A percentile compares a stretch with the other conserved stretches of the same genome.
These are phyloP conservation scores for Erigeron canadensis DNA, from an alignment of 129 eudicot species.

Conservation along the genomic window DNA sequence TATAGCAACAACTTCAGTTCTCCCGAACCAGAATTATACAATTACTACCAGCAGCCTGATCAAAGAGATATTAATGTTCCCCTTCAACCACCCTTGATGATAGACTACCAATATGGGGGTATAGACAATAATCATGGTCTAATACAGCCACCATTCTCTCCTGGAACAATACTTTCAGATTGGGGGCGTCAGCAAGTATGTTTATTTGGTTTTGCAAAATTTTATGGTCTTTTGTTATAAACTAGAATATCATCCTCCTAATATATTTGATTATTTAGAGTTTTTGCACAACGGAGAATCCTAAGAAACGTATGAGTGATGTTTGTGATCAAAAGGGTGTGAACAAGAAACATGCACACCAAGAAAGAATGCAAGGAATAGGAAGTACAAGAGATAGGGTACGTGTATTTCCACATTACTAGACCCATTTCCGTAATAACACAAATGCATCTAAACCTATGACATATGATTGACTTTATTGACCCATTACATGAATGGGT, in stretches of 20 bases:
- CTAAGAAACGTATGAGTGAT: slow-evolving; percentile 33
- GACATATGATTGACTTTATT: neutral
- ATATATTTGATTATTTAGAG: slow-evolving; percentile 3
- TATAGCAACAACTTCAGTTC: slow-evolving; percentile 21
- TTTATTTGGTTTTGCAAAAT: slow-evolving; percentile 7
- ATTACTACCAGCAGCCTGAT: slow-evolving; percentile 28
- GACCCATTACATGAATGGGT: neutral
- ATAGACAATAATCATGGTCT: slow-evolving; percentile 6
- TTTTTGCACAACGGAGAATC: slow-evolving; percentile 23
- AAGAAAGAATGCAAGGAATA: slow-evolving; percentile 27
- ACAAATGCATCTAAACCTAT: neutral
- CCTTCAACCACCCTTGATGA: slow-evolving; percentile 27
- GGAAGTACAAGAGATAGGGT: slow-evolving; percentile 33
- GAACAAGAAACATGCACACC: slow-evolving; percentile 32
- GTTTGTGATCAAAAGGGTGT: slow-evolving; percentile 8
- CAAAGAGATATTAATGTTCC: slow-evolving; percentile 20
- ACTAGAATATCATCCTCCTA: slow-evolving; percentile 1
- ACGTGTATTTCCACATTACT: neutral
- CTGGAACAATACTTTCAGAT: slow-evolving; percentile 15
- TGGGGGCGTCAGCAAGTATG: slow-evolving; percentile 28
- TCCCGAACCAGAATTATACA: slow-evolving; percentile 27
- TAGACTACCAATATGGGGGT: slow-evolving; percentile 29
- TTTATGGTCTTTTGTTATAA: slow-evolving; percentile 1
- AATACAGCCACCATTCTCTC: slow-evolving; percentile 25
- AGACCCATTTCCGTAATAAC: neutral